Evolutionary conservation across 1,284 basidiomycete genomes (phyloP).

Genomic region (Heliocybe sulcata): DNA sequence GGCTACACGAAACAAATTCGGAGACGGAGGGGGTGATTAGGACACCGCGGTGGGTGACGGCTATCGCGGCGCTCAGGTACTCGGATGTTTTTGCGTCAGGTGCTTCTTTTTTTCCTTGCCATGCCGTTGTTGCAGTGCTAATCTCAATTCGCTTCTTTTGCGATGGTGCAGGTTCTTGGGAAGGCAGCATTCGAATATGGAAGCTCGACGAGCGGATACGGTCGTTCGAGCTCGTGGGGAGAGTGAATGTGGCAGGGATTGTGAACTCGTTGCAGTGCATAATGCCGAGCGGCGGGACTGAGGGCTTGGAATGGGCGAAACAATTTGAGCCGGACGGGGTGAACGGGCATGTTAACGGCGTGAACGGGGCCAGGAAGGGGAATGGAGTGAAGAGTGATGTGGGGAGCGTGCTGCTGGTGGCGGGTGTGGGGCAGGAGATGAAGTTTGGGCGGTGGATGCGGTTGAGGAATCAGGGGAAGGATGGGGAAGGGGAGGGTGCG

Average conservation of each 20-base stretch:
- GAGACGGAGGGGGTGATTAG: conserved; percentile 68
- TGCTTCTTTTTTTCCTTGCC: too few species aligned
- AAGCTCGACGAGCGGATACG: conserved; percentile 72
- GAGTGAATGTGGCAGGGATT: conserved; percentile 66
- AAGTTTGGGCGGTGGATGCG: conserved; percentile 85
- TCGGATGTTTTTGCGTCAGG: conserved; percentile 90
- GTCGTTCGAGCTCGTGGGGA: conserved; percentile 65
- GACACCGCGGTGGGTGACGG: conserved; percentile 88
- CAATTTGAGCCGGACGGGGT: too few species aligned
- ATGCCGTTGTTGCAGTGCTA: too few species aligned
- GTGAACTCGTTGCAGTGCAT: conserved; percentile 88
- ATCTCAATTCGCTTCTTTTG: neutral
- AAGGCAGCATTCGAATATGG: conserved; percentile 87
- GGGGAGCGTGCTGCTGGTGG: conserved; percentile 61
- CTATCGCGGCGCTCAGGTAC: conserved; percentile 77
- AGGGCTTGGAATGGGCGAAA: conserved; percentile 34
- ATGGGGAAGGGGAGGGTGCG: conserved; percentile 52
- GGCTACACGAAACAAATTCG: conserved; percentile 64
- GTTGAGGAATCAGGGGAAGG: conserved; percentile 33
- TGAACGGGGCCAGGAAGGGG: conserved; percentile 10
- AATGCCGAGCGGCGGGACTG: conserved; percentile 41
- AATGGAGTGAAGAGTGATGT: conserved; percentile 12
- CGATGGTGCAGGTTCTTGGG: conserved; percentile 74
- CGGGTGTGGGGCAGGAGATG: conserved; percentile 83
- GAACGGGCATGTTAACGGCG: conserved; percentile 6